These are phyloP conservation scores for Monilinia laxa DNA, from an alignment of 2,329 filamentous ascomycete species.

Conservation along the genomic window DNA sequence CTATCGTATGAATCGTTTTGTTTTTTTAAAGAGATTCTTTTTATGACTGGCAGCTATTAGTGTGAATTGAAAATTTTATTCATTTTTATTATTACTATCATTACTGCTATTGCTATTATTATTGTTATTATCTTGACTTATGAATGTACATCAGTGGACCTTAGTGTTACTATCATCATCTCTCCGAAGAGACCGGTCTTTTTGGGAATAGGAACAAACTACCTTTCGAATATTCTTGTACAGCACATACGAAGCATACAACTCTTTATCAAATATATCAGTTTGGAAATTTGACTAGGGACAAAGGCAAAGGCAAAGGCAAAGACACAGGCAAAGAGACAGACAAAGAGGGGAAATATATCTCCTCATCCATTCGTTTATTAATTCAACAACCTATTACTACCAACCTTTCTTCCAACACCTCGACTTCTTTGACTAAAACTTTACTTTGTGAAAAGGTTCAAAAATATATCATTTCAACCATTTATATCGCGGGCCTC, in stretches of 20 bases:
- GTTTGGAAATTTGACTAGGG: not conserved
- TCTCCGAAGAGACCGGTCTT: not conserved
- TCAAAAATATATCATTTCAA: not conserved
- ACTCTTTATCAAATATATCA: not conserved
- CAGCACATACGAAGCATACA: not conserved
- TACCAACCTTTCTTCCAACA: not conserved
- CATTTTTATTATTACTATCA: not conserved
- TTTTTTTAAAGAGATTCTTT: not conserved
- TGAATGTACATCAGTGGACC: not conserved
- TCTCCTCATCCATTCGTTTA: constrained; percentile 3
- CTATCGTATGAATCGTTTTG: not conserved
- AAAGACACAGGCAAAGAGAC: not conserved
- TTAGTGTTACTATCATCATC: constrained; percentile 1
- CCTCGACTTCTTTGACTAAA: constrained; percentile 1
- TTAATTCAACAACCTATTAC: not conserved
- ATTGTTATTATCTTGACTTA: not conserved
- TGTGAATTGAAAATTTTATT: not conserved
- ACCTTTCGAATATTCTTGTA: not conserved
- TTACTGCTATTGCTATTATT: too few species aligned
- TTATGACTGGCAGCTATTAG: not conserved
- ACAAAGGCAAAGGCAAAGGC: too few species aligned
- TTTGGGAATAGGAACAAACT: not conserved
- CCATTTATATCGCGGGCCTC: not conserved
- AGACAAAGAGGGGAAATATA: not conserved
- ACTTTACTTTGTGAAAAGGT: not conserved